Percentiles rank a stretch among this genome's conserved stretches.
Conservation (phyloP, 1,284 basidiomycete species). For the Fistulinella cinereoalba region DNA sequence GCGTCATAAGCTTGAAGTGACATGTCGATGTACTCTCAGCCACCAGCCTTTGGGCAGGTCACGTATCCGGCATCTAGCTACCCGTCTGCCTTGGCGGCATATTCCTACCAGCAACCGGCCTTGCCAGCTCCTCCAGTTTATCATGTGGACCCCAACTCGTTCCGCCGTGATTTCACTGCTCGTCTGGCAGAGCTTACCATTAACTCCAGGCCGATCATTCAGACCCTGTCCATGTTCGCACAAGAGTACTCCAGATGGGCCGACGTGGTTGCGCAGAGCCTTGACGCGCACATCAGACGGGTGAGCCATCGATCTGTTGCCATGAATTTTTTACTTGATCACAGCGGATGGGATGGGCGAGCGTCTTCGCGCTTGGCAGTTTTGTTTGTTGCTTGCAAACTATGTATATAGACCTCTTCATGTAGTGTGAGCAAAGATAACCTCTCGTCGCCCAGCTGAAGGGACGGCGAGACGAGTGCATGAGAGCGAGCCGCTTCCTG, state of each 20-base stretch:
- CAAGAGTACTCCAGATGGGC: conserved; percentile 82
- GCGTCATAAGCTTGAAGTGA: conserved; percentile 35
- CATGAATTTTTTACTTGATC: conserved; percentile 20
- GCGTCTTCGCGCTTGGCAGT: conserved; percentile 24
- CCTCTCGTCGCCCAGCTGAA: conserved; percentile 30
- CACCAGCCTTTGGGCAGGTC: conserved; percentile 40
- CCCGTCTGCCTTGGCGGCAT: conserved; percentile 44
- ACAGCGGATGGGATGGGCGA: conserved; percentile 29
- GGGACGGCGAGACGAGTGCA: conserved; percentile 33
- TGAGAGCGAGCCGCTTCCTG: conserved; percentile 26
- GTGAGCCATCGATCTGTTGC: conserved; percentile 56
- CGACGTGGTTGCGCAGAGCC: conserved; percentile 81
- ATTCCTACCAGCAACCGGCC: conserved; percentile 46
- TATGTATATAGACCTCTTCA: conserved; percentile 37
- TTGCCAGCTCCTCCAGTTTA: conserved; percentile 49
- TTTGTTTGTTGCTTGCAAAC: conserved; percentile 29
- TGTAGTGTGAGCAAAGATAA: conserved; percentile 43
- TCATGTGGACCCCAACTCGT: conserved; percentile 68
- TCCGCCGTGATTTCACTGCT: conserved; percentile 76
- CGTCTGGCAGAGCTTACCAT: conserved; percentile 85
- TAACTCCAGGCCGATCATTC: conserved; percentile 96
- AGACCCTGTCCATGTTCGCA: conserved; percentile 91
- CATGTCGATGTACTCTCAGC: conserved; percentile 52
- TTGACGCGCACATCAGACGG: conserved; percentile 85
- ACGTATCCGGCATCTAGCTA: conserved; percentile 37